Evolutionary conservation across 2,329 filamentous ascomycete species (phyloP), one percentile per base, ranked within the genome.

Genomic region (Xylaria sp.): DNA sequence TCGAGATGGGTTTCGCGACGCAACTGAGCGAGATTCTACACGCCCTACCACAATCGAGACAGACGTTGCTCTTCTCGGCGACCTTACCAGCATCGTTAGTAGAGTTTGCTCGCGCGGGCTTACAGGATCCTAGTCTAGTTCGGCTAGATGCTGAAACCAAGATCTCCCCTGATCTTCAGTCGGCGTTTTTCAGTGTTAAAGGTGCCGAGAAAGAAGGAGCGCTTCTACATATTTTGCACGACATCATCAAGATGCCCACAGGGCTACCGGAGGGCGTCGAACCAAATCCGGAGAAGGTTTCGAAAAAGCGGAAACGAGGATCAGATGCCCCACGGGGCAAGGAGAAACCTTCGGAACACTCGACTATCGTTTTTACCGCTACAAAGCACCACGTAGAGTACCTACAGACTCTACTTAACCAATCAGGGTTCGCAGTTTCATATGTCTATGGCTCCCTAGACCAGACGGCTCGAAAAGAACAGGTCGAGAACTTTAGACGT

Each of bases 361-460:
- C 94, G 0, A 99, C 95, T 0, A 97, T 99, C 63, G 79, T 99
- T 3, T 99, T 99, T 67, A 86, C 91, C 0, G 90, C 93, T 1
- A 97, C 94, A 0, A 97, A 99, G 69, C 94, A 99, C 73, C 92
- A 97, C 68, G 94, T 99, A 48, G 95, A 99, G 66, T 99, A 97
- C 68, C 76, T 99, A 3, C 85, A 90, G 38, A 83, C 84, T 40
- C 74, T 99, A n/a, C 79, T 99, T n/a, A 81, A 82, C 21, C 78
- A 88, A 48, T 86, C 89, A 16, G 93, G 92, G 1, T 99, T 93
- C 69, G 86, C 92, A 2, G 90, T 94, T 0, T 97, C 94, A 3
- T 94, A 96, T 69, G 92, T 91, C 13, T 99, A 99, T 69, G 94
- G 94, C 66, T 91, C 93, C 1, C 79, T 99, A 11, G 95, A 99